These are phyloP conservation scores for Tuber umbilicatum DNA, from an alignment of 495 filamentous ascomycete genomes.

Conservation along the genomic window DNA sequence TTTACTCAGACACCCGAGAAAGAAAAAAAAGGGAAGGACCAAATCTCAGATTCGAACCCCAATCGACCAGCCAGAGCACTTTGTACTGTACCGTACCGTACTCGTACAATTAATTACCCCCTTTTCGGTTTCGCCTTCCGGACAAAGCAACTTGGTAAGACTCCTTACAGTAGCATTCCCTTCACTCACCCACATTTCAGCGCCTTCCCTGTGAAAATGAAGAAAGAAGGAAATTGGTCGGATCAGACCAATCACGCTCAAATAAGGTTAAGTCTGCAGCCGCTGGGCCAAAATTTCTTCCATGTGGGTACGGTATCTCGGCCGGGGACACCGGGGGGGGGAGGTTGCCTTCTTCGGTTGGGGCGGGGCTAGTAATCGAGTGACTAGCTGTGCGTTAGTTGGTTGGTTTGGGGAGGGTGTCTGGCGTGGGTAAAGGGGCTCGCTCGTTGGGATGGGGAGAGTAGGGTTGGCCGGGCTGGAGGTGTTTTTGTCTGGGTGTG, in stretches of 20 bases:
- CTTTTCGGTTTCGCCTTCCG: no score
- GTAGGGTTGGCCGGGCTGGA: background rate
- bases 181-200: background rate
- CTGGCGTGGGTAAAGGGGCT: background rate
- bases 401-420: background rate
- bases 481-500: background rate
- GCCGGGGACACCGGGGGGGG: background rate
- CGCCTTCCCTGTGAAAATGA: background rate
- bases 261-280: background rate
- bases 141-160: no score
- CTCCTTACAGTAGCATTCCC: background rate
- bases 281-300: background rate
- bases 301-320: background rate
- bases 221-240: background rate
- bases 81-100: no score
- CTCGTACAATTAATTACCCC: no score
- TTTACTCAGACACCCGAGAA: background rate
- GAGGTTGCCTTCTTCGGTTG: background rate
- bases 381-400: background rate
- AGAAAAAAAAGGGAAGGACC: background rate
- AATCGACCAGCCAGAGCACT: background rate
- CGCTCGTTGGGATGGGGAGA: background rate
- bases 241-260: background rate
- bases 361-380: background rate
- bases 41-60: background rate